These are phyloP conservation scores for Hordeum marinum DNA, from an alignment of 176 grass and related monocot genomes.

Conservation along the genomic window DNA sequence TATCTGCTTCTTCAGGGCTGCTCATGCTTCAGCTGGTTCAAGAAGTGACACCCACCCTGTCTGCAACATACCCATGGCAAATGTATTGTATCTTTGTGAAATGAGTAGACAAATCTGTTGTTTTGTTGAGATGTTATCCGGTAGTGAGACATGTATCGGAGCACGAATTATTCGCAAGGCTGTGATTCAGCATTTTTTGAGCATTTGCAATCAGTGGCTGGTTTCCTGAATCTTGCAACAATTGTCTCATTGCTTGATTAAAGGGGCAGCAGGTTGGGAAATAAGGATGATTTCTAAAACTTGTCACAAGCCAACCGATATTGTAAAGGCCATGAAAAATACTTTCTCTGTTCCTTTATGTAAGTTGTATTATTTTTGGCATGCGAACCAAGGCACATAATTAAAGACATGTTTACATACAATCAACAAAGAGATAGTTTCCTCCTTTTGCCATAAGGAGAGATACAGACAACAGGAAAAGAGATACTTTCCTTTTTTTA, in stretches of 20 bases:
- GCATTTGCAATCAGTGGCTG: not conserved
- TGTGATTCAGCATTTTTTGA: not conserved
- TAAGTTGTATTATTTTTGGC: too few species aligned
- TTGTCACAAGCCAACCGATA: not conserved
- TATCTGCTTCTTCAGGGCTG: conserved; percentile 40
- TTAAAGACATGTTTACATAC: too few species aligned
- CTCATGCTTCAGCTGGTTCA: conserved; percentile 59
- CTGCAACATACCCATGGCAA: not conserved
- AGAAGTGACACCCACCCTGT: conserved; percentile 19
- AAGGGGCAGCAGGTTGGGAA: not conserved
- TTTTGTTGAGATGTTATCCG: conserved; percentile 23
- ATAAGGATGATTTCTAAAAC: not conserved
- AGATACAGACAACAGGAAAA: too few species aligned
- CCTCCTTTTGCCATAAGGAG: too few species aligned
- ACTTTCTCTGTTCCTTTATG: too few species aligned
- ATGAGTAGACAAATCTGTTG: conserved; percentile 10
- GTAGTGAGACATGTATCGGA: not conserved
- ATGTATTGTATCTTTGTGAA: conserved; percentile 24
- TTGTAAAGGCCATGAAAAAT: not conserved
- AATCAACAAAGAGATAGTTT: too few species aligned
- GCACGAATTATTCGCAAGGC: not conserved
- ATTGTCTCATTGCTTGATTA: not conserved
- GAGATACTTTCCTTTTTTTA: too few species aligned
- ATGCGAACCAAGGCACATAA: too few species aligned
- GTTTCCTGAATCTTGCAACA: not conserved